These are phyloP conservation scores for Apiospora kogelbergensis DNA, from an alignment of 2,329 filamentous ascomycete species.

Conservation along the genomic window DNA sequence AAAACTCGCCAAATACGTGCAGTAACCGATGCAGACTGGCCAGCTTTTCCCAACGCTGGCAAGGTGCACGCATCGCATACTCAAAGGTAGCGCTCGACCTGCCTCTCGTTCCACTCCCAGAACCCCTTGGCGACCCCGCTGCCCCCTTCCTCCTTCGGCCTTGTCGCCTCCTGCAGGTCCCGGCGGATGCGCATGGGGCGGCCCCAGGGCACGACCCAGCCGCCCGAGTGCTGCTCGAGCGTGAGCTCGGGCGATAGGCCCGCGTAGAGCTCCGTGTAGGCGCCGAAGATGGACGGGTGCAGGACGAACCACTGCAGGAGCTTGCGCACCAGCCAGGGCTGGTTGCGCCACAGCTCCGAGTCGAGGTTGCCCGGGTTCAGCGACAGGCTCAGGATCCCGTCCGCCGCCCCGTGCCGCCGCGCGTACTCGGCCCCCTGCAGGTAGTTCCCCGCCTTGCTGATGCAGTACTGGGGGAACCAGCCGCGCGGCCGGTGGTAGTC, in stretches of 20 bases:
- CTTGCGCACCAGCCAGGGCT: constrained; percentile 14
- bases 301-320: constrained; percentile 12
- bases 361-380: constrained; percentile 30
- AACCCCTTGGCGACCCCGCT: constrained; percentile 38
- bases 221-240: constrained; percentile 30
- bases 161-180: constrained; percentile 33
- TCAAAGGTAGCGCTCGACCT: constrained; percentile 30
- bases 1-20: not conserved
- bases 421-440: constrained; percentile 30
- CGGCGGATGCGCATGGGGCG: constrained; percentile 30
- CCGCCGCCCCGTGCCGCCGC: constrained; percentile 22
- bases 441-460: constrained; percentile 31
- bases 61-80: not conserved
- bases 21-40: too few species aligned
- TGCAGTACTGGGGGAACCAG: constrained; percentile 22
- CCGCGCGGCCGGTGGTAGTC: not conserved
- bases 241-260: constrained; percentile 37
- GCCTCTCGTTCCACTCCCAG: constrained; percentile 45
- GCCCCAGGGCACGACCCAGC: constrained; percentile 48
- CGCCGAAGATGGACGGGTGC: constrained; percentile 30
- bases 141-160: constrained; percentile 35
- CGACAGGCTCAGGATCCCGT: constrained; percentile 24
- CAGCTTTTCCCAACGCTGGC: too few species aligned
- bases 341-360: constrained; percentile 27
- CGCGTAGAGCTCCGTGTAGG: constrained; percentile 43